phyloP scores from a whole-genome alignment of 495 filamentous ascomycete species.

The Penicillium cinerascens region DNA sequence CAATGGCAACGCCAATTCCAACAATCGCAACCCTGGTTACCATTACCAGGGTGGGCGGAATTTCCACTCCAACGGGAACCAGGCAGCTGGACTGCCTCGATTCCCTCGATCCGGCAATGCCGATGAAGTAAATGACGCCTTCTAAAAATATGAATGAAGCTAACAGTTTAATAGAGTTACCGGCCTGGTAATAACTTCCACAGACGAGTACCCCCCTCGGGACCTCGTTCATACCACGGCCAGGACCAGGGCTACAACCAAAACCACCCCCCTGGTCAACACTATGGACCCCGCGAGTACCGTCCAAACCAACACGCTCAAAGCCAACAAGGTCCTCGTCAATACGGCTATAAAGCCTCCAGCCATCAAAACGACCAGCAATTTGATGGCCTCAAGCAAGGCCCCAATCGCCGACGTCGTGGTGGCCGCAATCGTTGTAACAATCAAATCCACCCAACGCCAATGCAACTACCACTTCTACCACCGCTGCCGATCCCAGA shows the following conservation, averaged over 20 bases:
- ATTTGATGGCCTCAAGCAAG: background rate
- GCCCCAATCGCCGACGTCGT: background rate
- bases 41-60: background rate
- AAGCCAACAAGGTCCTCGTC: background rate
- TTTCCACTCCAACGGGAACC: background rate
- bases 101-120: background rate
- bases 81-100: too few species aligned
- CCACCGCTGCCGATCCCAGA: background rate
- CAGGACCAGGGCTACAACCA: background rate
- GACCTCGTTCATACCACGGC: background rate
- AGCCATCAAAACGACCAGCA: background rate
- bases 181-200: background rate
- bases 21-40: background rate
- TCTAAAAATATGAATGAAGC: background rate
- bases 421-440: background rate
- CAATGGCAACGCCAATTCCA: background rate
- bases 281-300: background rate
- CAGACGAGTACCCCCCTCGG: background rate
- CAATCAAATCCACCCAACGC: background rate
- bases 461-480: background rate
- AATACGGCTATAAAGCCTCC: background rate
- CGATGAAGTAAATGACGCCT: background rate
- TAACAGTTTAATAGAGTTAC: background rate
- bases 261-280: background rate
- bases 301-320: background rate